Base-by-base conservation (phyloP, 2,329 filamentous ascomycete genomes). In the Cercospora canescens region DNA sequence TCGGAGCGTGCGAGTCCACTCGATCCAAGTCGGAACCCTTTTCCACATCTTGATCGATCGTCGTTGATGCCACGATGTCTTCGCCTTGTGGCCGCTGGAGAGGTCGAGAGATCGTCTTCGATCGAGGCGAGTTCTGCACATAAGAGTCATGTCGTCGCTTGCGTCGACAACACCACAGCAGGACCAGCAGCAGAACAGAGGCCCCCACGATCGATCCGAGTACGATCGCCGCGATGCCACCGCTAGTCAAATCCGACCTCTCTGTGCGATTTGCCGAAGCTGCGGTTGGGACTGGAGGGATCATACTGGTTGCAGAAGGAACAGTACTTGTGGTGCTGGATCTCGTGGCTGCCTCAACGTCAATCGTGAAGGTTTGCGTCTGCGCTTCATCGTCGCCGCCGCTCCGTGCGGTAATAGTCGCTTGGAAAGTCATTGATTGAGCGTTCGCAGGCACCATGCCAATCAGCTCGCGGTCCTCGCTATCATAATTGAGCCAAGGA, bases 401-500 rank as follows among this genome's bases (percentile, higher is more conserved):
- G 58, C 70, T 78, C 24, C 71, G 79, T 18, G 81, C 83, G 9
- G 76, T 82, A 37, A 87, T 66, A 12, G 78, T 81, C 24, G 82
- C 79, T 18, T 77, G 73, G 21, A 83, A 75, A 8, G 77, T 76
- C 37, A 78, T 73, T 1, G 82, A 75, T 6, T 76, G 68, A 6
- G 80, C 64, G 57, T 79, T 75, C 1, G 74, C 69, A 0, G 85
- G 84, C 9, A 86, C 79, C n/a, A 78, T 79, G 14, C 85, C 86
- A n/a, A 75, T 75, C 2, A 87, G 77, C 2, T 78, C 79, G 50
- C 81, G 77, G 28, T 78, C 81, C 9, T 66, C 70, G 16, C 79
- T 61, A 67, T 86, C 80, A 70, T 85, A 87, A 1, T 76, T 73
- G n/a, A 87, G 77, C 83, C 85, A 86, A 14, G 76, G 72, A 3